Conservation (phyloP, 1,284 basidiomycete genomes). For the Ustilago shanxiensis region DNA sequence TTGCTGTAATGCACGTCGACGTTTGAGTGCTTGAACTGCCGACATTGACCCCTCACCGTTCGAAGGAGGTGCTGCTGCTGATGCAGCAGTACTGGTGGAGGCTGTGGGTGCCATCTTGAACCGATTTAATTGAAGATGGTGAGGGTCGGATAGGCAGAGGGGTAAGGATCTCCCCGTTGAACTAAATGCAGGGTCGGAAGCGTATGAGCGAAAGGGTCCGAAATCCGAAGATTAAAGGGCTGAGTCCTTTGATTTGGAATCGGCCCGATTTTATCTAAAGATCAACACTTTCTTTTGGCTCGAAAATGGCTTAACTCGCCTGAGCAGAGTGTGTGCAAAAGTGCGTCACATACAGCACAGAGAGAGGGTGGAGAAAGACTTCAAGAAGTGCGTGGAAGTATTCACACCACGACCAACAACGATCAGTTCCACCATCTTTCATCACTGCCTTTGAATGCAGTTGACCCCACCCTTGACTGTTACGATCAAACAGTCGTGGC, state of each 20-base stretch:
- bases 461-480: no score
- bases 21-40: constrained; percentile 47
- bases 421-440: no score
- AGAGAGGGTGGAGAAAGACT: not conserved
- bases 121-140: not conserved
- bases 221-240: constrained; percentile 16
- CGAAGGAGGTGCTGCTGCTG: not conserved
- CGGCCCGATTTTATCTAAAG: constrained; percentile 4
- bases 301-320: no score
- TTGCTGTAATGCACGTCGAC: constrained; percentile 42
- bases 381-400: constrained; percentile 2
- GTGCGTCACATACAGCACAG: not conserved
- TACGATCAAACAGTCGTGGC: no score
- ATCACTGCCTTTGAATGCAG: not conserved
- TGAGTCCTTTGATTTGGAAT: not conserved
- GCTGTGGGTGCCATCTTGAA: constrained; percentile 28
- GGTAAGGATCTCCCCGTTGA: no score
- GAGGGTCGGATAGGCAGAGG: not conserved
- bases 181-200: not conserved
- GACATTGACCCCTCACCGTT: constrained; percentile 19
- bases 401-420: not conserved
- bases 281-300: constrained; percentile 17
- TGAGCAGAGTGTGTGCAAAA: not conserved
- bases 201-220: constrained; percentile 9
- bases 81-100: constrained; percentile 12